phyloP scores from a whole-genome alignment of 805 yeast genomes.

The Pichia scutulata region DNA sequence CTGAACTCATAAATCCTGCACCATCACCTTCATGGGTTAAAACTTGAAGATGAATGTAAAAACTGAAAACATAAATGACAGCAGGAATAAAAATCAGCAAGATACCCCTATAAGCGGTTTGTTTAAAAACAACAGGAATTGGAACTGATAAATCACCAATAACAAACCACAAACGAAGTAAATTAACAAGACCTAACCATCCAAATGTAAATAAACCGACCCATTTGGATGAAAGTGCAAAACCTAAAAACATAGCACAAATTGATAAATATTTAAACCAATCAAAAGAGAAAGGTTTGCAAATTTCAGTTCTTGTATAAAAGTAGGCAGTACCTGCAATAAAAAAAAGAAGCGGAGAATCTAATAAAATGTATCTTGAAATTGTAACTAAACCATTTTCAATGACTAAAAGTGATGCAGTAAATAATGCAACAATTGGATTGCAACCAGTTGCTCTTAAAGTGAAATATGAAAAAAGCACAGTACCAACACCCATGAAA shows the following conservation, averaged over 20 bases:
- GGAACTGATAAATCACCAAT: slow-evolving; percentile 61
- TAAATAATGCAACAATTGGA: slow-evolving; percentile 51
- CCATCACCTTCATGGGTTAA: slow-evolving; percentile 63
- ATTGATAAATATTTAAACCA: slow-evolving; percentile 57
- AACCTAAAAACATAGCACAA: slow-evolving; percentile 65
- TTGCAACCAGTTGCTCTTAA: slow-evolving; percentile 66
- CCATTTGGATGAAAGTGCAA: slow-evolving; percentile 74
- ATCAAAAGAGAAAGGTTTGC: slow-evolving; percentile 46
- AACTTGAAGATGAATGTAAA: slow-evolving; percentile 54
- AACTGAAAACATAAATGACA: slow-evolving; percentile 47
- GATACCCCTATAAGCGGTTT: slow-evolving; percentile 43
- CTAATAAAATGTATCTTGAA: slow-evolving; percentile 66
- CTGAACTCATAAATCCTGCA: slow-evolving; percentile 61
- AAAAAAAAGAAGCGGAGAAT: slow-evolving; percentile 70
- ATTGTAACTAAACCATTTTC: slow-evolving; percentile 68
- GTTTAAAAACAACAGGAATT: slow-evolving; percentile 35
- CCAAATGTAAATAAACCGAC: slow-evolving; percentile 76
- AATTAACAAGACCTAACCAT: slow-evolving; percentile 63
- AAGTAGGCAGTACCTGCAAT: slow-evolving; percentile 65
- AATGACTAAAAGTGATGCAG: slow-evolving; percentile 47
- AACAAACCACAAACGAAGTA: slow-evolving; percentile 59
- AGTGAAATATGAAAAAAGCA: slow-evolving; percentile 57
- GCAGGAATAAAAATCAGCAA: slow-evolving; percentile 53
- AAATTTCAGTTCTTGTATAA: slow-evolving; percentile 57
- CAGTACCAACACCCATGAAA: slow-evolving; percentile 58